Percentiles rank a stretch among this genome's conserved stretches.
phyloP scores from a whole-genome alignment of 345 rosid genomes.

The Populus ilicifolia region DNA sequence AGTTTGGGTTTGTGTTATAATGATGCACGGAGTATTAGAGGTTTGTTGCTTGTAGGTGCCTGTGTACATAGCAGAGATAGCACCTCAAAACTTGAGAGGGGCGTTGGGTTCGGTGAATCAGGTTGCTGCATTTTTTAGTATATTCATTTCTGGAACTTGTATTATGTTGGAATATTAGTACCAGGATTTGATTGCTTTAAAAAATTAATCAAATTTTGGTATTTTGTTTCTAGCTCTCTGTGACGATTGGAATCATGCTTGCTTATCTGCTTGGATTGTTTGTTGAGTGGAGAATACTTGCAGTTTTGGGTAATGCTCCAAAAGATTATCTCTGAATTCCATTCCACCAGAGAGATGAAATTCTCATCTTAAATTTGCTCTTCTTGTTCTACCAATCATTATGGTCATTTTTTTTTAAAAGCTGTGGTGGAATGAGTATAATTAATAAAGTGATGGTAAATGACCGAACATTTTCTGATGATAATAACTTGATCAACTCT shows the following conservation, averaged over 20 bases:
- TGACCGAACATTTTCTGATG: neutral
- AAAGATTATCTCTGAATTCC: neutral
- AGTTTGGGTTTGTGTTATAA: neutral
- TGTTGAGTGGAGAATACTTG: slow-evolving; percentile 91
- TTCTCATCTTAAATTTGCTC: no score
- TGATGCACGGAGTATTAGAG: neutral
- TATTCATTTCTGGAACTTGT: slow-evolving; percentile 4
- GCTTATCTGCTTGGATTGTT: slow-evolving; percentile 87
- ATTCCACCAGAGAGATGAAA: neutral
- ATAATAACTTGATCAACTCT: slow-evolving; percentile 12
- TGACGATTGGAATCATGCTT: slow-evolving; percentile 93
- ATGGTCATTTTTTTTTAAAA: no score
- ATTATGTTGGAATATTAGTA: neutral
- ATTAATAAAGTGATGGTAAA: neutral
- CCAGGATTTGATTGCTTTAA: neutral
- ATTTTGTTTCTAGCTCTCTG: slow-evolving; percentile 66
- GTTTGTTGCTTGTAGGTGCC: slow-evolving; percentile 52
- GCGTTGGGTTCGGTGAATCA: slow-evolving; percentile 66
- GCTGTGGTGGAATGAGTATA: neutral
- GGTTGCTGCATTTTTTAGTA: slow-evolving; percentile 34
- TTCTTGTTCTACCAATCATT: no score
- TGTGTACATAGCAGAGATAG: slow-evolving; percentile 73
- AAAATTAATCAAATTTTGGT: neutral
- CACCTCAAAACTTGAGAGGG: slow-evolving; percentile 77
- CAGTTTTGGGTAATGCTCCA: slow-evolving; percentile 69